Percentiles rank a stretch among this genome's conserved stretches.
Evolutionary conservation across 805 yeast genomes (phyloP).

Genomic region (Yarrowia porcina): DNA sequence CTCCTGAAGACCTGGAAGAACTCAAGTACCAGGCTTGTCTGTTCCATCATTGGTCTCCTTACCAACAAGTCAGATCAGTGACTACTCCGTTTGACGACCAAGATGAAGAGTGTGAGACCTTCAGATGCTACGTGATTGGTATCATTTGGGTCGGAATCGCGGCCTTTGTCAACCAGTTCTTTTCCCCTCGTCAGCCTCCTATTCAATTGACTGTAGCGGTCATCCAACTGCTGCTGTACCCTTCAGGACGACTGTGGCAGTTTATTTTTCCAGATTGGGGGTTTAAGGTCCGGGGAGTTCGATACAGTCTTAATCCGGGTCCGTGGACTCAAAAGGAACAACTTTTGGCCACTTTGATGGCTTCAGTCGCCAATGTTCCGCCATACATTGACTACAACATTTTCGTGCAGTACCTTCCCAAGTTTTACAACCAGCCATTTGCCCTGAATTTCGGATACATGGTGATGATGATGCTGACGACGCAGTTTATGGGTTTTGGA

Average conservation of each 20-base stretch:
- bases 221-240: conserved; percentile 56
- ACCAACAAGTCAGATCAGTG: conserved; percentile 57
- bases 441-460: conserved; percentile 50
- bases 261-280: conserved; percentile 38
- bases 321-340: conserved; percentile 67
- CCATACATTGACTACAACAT: conserved; percentile 33
- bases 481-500: conserved; percentile 64
- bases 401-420: conserved; percentile 36
- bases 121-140: conserved; percentile 52
- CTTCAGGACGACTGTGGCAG: conserved; percentile 44
- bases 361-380: conserved; percentile 44
- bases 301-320: conserved; percentile 54
- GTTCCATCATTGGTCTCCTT: conserved; percentile 42
- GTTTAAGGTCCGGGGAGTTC: conserved; percentile 41
- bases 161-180: conserved; percentile 46
- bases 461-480: conserved; percentile 49
- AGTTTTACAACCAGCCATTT: conserved; percentile 35
- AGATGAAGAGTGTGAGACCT: conserved; percentile 46
- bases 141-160: conserved; percentile 54
- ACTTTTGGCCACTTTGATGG: conserved; percentile 52
- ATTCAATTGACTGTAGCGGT: conserved; percentile 49
- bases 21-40: conserved; percentile 40
- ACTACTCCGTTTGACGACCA: conserved; percentile 48
- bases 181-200: conserved; percentile 51
- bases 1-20: conserved; percentile 31